Evolutionary conservation across 768 basidiomycete species (phyloP).

Genomic region (Phanerochaete sordida): DNA sequence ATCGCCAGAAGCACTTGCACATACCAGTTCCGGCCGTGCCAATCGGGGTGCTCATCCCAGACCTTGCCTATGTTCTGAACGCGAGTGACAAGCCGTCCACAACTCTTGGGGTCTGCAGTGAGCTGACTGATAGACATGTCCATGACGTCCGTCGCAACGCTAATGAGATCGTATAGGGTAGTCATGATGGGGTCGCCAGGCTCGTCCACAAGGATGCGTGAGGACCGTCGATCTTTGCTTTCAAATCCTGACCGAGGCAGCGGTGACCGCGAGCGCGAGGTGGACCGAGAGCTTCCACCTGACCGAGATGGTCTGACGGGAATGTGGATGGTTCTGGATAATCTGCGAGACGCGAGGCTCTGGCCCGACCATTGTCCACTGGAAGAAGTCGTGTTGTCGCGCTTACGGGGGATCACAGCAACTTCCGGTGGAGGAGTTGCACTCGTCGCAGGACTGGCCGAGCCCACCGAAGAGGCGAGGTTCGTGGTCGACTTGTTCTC

Average conservation of each 20-base stretch:
- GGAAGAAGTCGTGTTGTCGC: slow-evolving; percentile 31
- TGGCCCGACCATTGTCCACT: slow-evolving; percentile 52
- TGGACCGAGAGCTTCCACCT: slow-evolving; percentile 86
- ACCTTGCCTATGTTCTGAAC: slow-evolving; percentile 90
- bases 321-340: slow-evolving; percentile 83
- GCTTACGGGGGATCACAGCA: slow-evolving; percentile 61
- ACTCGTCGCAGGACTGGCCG: slow-evolving; percentile 50
- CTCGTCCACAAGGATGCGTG: slow-evolving; percentile 80
- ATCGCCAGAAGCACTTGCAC: slow-evolving; percentile 94
- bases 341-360: slow-evolving; percentile 59
- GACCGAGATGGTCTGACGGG: slow-evolving; percentile 63
- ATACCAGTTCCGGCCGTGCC: slow-evolving; percentile 98
- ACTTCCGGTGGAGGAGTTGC: slow-evolving; percentile 57
- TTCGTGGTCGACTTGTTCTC: slow-evolving; percentile 52
- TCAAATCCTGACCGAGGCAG: slow-evolving; percentile 66
- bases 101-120: slow-evolving; percentile 79
- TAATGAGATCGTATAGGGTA: slow-evolving; percentile 88
- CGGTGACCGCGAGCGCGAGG: slow-evolving; percentile 92
- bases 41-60: slow-evolving; percentile 98
- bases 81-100: slow-evolving; percentile 83
- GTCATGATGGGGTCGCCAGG: slow-evolving; percentile 88
- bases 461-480: slow-evolving; percentile 52
- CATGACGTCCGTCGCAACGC: slow-evolving; percentile 87
- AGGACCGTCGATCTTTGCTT: slow-evolving; percentile 72
- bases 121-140: slow-evolving; percentile 89